Evolutionary conservation across 2,329 filamentous ascomycete species (phyloP).

Genomic region (Hymenoscyphus scutula): DNA sequence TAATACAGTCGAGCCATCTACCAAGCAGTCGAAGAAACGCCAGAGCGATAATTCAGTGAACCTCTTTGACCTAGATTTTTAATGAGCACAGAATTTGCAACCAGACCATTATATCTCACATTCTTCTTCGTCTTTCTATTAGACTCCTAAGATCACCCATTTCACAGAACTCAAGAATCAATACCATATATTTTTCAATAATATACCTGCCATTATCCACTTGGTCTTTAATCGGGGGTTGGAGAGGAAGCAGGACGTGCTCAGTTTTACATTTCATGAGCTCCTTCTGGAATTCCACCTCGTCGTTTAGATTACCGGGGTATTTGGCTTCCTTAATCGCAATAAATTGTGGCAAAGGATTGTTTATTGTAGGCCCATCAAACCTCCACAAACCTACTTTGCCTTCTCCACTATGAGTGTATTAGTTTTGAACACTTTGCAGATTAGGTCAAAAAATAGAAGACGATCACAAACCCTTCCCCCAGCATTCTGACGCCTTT

Average conservation of each 20-base stretch:
- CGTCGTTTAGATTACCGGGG: too few relatives aligned
- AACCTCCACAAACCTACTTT: neutral
- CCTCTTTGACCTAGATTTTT: neutral
- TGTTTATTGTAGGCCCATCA: neutral
- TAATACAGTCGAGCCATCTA: slow-evolving; percentile 4
- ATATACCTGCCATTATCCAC: neutral
- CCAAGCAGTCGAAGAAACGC: slow-evolving; percentile 8
- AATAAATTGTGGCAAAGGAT: neutral
- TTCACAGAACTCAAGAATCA: neutral
- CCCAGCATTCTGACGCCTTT: neutral
- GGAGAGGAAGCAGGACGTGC: too few relatives aligned
- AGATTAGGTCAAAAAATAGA: neutral
- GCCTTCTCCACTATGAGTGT: neutral
- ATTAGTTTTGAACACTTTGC: neutral
- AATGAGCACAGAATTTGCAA: neutral
- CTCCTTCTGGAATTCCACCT: too few relatives aligned
- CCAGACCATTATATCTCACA: neutral
- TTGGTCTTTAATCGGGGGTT: neutral
- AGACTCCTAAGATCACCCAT: neutral
- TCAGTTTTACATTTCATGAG: too few relatives aligned
- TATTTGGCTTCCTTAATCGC: neutral
- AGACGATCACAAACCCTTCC: neutral
- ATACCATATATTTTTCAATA: neutral
- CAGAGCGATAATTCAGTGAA: slow-evolving; percentile 8
- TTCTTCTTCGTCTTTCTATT: neutral